Conservation (phyloP, 2,329 filamentous ascomycete species). For the Ophiostoma quercus region DNA sequence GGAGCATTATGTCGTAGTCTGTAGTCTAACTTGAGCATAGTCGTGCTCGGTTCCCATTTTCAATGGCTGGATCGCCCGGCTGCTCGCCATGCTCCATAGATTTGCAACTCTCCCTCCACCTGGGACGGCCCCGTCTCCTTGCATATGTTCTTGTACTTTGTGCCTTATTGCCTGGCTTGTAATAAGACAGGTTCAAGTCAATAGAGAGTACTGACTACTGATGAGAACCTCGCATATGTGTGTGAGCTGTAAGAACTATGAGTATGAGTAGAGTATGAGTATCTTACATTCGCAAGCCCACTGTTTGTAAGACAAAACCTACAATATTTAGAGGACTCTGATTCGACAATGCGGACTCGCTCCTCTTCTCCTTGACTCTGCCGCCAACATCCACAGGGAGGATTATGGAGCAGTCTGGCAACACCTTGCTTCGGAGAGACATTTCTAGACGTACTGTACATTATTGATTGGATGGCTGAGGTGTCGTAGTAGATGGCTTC, state of each 20-base stretch:
- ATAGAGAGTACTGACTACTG: background rate
- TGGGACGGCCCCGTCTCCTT: background rate
- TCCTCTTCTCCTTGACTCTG: background rate
- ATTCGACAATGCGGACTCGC: background rate
- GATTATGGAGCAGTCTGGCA: background rate
- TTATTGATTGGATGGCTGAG: background rate
- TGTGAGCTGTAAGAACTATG: background rate
- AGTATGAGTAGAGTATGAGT: background rate
- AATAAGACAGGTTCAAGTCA: background rate
- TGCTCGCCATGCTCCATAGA: constrained; percentile 1
- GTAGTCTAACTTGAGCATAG: background rate
- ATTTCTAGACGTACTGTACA: constrained; percentile 9
- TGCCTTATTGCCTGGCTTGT: background rate
- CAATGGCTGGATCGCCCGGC: constrained; percentile 11
- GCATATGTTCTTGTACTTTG: background rate
- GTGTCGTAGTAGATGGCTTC: background rate
- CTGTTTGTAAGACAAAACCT: background rate
- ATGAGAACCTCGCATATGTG: background rate
- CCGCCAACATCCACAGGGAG: background rate
- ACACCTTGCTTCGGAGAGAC: background rate
- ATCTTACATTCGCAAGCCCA: background rate
- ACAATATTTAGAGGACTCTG: background rate
- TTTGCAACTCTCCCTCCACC: constrained; percentile 9
- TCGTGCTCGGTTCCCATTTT: background rate
- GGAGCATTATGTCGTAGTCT: background rate